Percentiles rank a stretch among this genome's conserved stretches.
Evolutionary conservation across 176 grass and related monocot genomes (phyloP).

Genomic region (Oryza meridionalis): DNA sequence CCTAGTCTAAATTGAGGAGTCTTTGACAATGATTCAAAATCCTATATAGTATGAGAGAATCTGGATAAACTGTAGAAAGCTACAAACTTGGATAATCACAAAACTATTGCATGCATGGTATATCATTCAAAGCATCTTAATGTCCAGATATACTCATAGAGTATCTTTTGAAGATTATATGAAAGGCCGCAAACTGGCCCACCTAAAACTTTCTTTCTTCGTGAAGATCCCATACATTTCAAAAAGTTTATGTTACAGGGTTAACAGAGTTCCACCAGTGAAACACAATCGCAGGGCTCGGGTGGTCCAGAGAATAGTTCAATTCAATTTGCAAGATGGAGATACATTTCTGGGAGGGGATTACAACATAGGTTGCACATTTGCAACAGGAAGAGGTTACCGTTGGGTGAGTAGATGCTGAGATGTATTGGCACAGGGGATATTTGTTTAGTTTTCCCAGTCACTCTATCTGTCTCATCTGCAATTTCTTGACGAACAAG

Average conservation of each 20-base stretch:
- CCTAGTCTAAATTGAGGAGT: not conserved
- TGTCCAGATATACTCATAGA: not conserved
- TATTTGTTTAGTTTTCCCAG: conserved; percentile 78
- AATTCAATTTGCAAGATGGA: not conserved
- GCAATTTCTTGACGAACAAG: conserved; percentile 80
- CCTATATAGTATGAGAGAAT: not conserved
- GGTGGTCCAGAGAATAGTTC: conserved; percentile 2
- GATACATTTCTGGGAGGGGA: not conserved
- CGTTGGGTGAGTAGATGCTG: conserved; percentile 71
- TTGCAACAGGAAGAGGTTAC: conserved; percentile 43
- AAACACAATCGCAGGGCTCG: not conserved
- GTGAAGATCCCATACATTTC: not conserved
- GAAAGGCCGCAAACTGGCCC: not conserved
- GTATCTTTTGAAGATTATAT: not conserved
- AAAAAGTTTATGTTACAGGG: not conserved
- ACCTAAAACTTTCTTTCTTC: not conserved
- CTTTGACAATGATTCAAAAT: not conserved
- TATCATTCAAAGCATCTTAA: not conserved
- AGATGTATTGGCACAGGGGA: conserved; percentile 80
- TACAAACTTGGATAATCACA: not conserved
- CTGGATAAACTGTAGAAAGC: not conserved
- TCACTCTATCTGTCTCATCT: conserved; percentile 79
- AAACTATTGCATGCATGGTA: not conserved
- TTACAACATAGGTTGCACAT: not conserved
- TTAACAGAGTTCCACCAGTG: not conserved